A percentile compares a stretch with the other conserved stretches of the same genome.
phyloP scores from a whole-genome alignment of 2,329 filamentous ascomycete species.

The Zymoseptoria brevis region DNA sequence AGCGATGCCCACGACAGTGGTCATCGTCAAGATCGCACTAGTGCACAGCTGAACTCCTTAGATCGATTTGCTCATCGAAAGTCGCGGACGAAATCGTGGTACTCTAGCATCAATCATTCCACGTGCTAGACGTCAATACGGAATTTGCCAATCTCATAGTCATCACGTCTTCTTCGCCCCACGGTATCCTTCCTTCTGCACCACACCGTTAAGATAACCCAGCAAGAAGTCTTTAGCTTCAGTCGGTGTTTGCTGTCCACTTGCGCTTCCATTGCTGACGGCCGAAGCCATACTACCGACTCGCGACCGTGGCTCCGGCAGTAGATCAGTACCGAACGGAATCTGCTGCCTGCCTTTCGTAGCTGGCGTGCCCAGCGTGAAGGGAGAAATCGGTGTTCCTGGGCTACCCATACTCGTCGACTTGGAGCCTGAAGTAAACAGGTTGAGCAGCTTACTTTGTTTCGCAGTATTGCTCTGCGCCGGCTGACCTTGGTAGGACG shows the following conservation, averaged over 20 bases:
- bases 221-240: slow-evolving; percentile 30
- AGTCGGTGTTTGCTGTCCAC: slow-evolving; percentile 13
- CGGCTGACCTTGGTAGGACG: slow-evolving; percentile 5
- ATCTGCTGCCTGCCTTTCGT: slow-evolving; percentile 1
- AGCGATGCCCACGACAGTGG: background rate
- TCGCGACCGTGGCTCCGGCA: slow-evolving; percentile 13
- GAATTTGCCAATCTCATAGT: background rate
- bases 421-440: slow-evolving; percentile 19
- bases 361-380: slow-evolving; percentile 25
- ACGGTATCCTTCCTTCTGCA: slow-evolving; percentile 24
- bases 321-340: slow-evolving; percentile 5
- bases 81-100: background rate
- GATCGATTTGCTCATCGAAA: background rate
- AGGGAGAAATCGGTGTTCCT: slow-evolving; percentile 26
- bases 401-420: slow-evolving; percentile 13
- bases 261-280: slow-evolving; percentile 16
- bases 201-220: slow-evolving; percentile 30
- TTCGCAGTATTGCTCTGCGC: slow-evolving; percentile 8
- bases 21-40: background rate
- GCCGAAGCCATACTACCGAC: slow-evolving; percentile 20
- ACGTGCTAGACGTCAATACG: background rate
- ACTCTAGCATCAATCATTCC: background rate
- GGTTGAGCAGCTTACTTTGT: slow-evolving; percentile 22
- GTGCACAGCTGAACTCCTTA: background rate
- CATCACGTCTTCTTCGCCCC: background rate